A percentile compares a stretch with the other conserved stretches of the same genome.
Conservation (phyloP, 345 rosid genomes). For the Cardamine occulta region DNA sequence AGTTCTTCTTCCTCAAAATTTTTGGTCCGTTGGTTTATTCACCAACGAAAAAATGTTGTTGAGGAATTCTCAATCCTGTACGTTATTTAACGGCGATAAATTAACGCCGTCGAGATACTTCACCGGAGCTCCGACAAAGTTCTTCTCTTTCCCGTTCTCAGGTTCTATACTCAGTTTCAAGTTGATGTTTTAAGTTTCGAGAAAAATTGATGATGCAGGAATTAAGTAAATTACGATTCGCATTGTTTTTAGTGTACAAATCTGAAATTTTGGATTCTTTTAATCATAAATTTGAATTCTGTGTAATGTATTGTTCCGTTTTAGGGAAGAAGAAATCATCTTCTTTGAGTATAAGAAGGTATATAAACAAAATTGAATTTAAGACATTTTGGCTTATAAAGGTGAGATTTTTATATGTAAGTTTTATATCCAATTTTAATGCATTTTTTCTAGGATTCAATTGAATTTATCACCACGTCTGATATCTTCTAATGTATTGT, state of each 20-base stretch:
- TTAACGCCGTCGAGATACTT: conserved; percentile 40
- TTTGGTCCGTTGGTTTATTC: neutral
- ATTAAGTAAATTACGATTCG: neutral
- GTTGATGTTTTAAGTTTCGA: neutral
- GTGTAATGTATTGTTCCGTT: conserved; percentile 1
- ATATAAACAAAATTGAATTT: neutral
- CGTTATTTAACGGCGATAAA: conserved; percentile 40
- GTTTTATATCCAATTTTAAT: conserved; percentile 2
- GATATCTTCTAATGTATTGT: conserved; percentile 6
- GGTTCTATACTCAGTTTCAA: conserved; percentile 32
- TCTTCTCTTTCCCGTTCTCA: conserved; percentile 35
- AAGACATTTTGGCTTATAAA: neutral
- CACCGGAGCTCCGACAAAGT: conserved; percentile 45
- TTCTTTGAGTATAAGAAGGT: conserved; percentile 63
- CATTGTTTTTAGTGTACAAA: too few relatives aligned
- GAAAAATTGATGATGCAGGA: conserved; percentile 1
- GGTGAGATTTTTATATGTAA: neutral
- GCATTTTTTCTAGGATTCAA: conserved; percentile 52
- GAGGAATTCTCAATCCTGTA: conserved; percentile 39
- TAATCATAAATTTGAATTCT: neutral
- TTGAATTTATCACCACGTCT: too few relatives aligned
- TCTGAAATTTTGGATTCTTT: neutral
- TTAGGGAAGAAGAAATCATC: conserved; percentile 44
- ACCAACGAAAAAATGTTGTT: conserved; percentile 38
- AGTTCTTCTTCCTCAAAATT: neutral